These are phyloP conservation scores for Saprolegnia parasitica DNA, from an alignment of 352 stramenopile genomes.

Conservation along the genomic window DNA sequence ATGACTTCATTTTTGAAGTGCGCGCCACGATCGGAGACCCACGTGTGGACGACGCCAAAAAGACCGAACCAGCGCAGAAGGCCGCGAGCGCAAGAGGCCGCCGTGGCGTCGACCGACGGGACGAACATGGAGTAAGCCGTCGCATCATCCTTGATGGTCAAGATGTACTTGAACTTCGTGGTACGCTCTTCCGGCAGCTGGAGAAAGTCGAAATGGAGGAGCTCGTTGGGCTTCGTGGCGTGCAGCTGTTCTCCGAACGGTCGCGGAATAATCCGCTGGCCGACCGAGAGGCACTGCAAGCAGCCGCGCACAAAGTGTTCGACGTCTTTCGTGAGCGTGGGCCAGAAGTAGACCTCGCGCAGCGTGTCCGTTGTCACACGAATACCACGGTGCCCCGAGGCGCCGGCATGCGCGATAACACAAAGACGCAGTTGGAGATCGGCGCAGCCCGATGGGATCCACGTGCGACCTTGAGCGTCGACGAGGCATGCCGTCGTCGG, in stretches of 20 bases:
- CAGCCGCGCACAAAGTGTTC: not conserved
- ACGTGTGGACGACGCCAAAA: conserved; percentile 4
- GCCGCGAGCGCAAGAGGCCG: not conserved
- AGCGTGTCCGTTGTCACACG: conserved; percentile 26
- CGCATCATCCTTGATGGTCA: conserved; percentile 37
- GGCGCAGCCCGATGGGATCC: not conserved
- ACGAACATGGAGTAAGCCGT: conserved; percentile 31
- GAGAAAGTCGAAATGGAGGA: conserved; percentile 40
- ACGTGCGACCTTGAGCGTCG: not conserved
- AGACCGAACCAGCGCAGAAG: not conserved
- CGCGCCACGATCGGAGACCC: conserved; percentile 16
- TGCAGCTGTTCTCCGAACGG: conserved; percentile 31
- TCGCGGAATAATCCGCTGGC: conserved; percentile 15
- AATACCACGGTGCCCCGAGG: conserved; percentile 30
- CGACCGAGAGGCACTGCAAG: conserved; percentile 25
- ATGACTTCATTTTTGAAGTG: conserved; percentile 30
- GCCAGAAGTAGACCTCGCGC: conserved; percentile 27
- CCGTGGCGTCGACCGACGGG: conserved; percentile 5
- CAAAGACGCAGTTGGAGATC: not conserved
- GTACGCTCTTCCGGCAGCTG: conserved; percentile 29
- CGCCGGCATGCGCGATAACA: conserved; percentile 21
- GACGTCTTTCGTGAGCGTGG: conserved; percentile 21
- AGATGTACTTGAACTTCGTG: conserved; percentile 30
- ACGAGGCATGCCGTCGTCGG: not conserved
- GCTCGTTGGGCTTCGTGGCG: conserved; percentile 37